Evolutionary conservation across 1,139 yeast genomes (phyloP), one percentile per base, ranked within the genome.

Genomic region (Hemisphaericaspora lyxosophila): DNA sequence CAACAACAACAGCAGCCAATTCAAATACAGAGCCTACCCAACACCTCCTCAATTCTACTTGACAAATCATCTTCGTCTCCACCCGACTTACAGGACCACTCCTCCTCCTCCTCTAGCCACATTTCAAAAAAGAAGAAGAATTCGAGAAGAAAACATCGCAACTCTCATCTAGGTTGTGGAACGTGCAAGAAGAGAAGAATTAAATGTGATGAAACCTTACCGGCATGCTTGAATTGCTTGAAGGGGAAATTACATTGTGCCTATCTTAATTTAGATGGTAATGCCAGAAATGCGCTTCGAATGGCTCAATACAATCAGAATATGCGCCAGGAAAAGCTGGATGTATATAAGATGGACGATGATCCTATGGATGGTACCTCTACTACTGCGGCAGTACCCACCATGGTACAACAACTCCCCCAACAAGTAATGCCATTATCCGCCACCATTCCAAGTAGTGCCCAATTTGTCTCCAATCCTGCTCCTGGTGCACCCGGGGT

Each of bases 101-200:
- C n/a, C n/a, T n/a, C n/a, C n/a, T n/a, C n/a, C n/a, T n/a, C n/a
- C n/a, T n/a, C n/a, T 12, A 33, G 27, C n/a, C 18, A 38, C 25
- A 32, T 35, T 3, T 38, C 42, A 11, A 24, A 30, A 8, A 62
- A 53, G 49, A 70, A 62, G 61, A 71, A 74, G 48, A 74, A 72
- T 47, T 70, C 78, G 17, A 64, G 86, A 49, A 60, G 85, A 47
- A 75, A 78, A 43, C 86, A 80, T 57, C 67, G 82, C 43, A 80
- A 80, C 57, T 77, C 83, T 13, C 85, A 80, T 51, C 66, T 60
- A 39, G 82, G 83, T 23, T 81, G 87, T 60, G 79, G 80, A 4
- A 80, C 83, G 27, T 81, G 87, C 60, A 80, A 81, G 50, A 73
- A 77, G 48, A 70, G 86, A 44, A 63, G 86, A 43, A 79, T 81